These are phyloP conservation scores for Neurospora cerealis DNA, from an alignment of 495 filamentous ascomycete species.

Conservation along the genomic window DNA sequence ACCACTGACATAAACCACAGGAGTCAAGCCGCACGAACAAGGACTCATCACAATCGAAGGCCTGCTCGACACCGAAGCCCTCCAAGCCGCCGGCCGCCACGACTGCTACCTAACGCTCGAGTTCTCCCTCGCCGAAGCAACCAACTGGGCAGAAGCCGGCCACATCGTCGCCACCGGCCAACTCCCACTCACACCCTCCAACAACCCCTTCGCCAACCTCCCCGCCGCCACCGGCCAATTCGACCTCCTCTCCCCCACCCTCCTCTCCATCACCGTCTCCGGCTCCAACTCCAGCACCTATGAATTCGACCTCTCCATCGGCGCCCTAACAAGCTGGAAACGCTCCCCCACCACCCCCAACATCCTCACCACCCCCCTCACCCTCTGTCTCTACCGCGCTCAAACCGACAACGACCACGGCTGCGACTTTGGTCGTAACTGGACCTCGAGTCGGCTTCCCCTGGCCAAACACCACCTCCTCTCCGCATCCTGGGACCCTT, in stretches of 20 bases:
- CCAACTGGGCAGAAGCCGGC: conserved; percentile 35
- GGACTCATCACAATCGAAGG: conserved; percentile 19
- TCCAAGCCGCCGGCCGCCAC: neutral
- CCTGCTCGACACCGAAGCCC: conserved; percentile 3
- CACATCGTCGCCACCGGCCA: conserved; percentile 45
- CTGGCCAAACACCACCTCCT: conserved; percentile 35
- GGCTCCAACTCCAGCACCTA: conserved; percentile 20
- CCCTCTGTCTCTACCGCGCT: conserved; percentile 40
- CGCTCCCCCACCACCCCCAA: conserved; percentile 15
- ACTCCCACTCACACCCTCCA: conserved; percentile 26
- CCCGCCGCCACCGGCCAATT: neutral
- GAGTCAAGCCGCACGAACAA: conserved; percentile 26
- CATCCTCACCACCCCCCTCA: conserved; percentile 34
- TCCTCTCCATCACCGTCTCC: conserved; percentile 20
- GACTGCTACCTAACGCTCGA: conserved; percentile 36
- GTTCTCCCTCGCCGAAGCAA: conserved; percentile 29
- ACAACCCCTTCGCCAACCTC: conserved; percentile 1
- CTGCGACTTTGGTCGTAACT: conserved; percentile 32
- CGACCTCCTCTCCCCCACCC: neutral
- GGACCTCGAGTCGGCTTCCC: too few relatives aligned
- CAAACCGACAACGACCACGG: conserved; percentile 58
- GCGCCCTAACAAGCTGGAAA: conserved; percentile 29
- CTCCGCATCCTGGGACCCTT: conserved; percentile 27
- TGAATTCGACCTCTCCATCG: conserved; percentile 33
- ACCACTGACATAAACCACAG: conserved; percentile 17